Evolutionary conservation across 768 basidiomycete species (phyloP).

Genomic region (Calocera cornea): DNA sequence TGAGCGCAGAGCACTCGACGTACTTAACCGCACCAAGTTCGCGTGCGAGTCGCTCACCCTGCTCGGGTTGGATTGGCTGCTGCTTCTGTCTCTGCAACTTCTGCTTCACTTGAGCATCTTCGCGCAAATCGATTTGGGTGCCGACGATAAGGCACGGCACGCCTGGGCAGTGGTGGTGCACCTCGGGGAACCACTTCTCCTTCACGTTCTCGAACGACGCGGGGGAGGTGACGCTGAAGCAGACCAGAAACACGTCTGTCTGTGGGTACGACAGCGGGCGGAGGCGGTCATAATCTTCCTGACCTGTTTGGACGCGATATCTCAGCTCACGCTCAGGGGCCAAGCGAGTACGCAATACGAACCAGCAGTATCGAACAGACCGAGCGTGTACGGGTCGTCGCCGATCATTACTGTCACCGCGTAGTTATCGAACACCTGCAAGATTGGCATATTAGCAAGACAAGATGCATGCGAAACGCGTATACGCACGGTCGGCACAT

Average conservation of each 20-base stretch:
- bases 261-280: constrained; percentile 99
- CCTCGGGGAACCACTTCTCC: constrained; percentile 99
- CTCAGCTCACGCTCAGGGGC: not conserved
- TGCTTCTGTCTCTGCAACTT: constrained; percentile 95
- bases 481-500: constrained; percentile 82
- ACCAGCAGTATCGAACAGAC: constrained; percentile 98
- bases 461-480: not conserved
- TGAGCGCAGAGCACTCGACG: constrained; percentile 97
- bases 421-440: constrained; percentile 88
- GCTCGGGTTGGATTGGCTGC: constrained; percentile 72
- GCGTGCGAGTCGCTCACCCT: constrained; percentile 88
- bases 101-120: constrained; percentile 84
- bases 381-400: constrained; percentile 96
- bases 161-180: constrained; percentile 98
- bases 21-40: constrained; percentile 98
- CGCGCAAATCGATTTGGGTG: constrained; percentile 93
- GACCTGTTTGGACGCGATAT: constrained; percentile 39
- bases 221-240: constrained; percentile 96
- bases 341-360: constrained; percentile 23
- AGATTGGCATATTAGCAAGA: not conserved
- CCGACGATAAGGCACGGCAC: constrained; percentile 99
- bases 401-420: constrained; percentile 99
- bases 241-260: constrained; percentile 98
- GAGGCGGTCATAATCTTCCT: constrained; percentile 99
- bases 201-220: constrained; percentile 99